A percentile compares a stretch with the other conserved stretches of the same genome.
phyloP scores from a whole-genome alignment of 345 rosid species.

The Excoecaria agallocha region DNA sequence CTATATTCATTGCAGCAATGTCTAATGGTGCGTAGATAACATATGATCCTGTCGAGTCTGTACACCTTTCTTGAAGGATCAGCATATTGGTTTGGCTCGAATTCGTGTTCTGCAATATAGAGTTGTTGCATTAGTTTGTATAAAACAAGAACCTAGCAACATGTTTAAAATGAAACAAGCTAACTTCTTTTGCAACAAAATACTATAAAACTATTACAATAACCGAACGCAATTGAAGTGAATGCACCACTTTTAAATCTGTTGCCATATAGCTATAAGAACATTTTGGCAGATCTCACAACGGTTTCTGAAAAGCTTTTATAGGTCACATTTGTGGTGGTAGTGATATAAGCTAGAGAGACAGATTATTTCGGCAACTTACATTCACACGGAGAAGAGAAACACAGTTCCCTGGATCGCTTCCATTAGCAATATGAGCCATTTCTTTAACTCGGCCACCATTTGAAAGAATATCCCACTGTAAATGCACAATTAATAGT shows the following conservation, averaged over 20 bases:
- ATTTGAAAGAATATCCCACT: conserved; percentile 99
- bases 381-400: conserved; percentile 88
- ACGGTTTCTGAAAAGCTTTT: too few species aligned
- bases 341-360: not conserved
- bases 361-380: conserved; percentile 20
- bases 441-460: conserved; percentile 93
- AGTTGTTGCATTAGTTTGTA: too few species aligned
- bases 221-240: too few species aligned
- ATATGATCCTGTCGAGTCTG: conserved; percentile 83
- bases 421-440: conserved; percentile 98
- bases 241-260: too few species aligned
- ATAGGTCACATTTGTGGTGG: too few species aligned
- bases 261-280: too few species aligned
- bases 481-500: not conserved
- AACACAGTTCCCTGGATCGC: conserved; percentile 79
- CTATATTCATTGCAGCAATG: conserved; percentile 78
- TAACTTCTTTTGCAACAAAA: too few species aligned
- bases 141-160: too few species aligned
- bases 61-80: conserved; percentile 90
- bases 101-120: conserved; percentile 60
- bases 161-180: too few species aligned
- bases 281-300: too few species aligned
- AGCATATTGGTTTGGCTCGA: conserved; percentile 98
- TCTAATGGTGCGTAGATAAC: conserved; percentile 97
- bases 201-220: too few species aligned